Base-by-base conservation (phyloP, 371 early-diverging fungal genomes). In the Rhizopus sp. region DNA sequence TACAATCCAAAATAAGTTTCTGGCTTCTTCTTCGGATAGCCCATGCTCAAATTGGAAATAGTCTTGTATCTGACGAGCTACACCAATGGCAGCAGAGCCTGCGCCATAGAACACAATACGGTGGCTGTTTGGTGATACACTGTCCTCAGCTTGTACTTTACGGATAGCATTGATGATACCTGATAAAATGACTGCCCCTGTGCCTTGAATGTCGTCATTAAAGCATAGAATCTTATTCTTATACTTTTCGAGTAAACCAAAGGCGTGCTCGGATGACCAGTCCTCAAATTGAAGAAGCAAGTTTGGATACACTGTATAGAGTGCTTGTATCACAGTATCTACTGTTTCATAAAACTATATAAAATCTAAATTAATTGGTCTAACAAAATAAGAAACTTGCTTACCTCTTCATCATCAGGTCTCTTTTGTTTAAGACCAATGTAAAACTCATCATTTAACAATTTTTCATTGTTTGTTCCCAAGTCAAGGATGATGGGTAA, bases 231-330 rank as follows among this genome's bases (percentile, higher is more conserved):
- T 78, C 33, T 73, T 59, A 40, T 89, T 62, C 53, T 90, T 85
- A 70, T 92, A 90, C 49, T 80, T 77, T 10, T 83, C 75, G n/a
- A 91, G 60, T 15, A 92, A 64, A 5, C 82, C 90, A 69, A 91
- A 90, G 5, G 93, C 82, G 50, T 94, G 94, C 58, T 93, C 93
- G 7, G 91, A 87, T 8, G 92, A 90, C 72, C 93, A 96, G 64
- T 96, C 97, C 64, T 96, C 97, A 59, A 94, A 95, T 74, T 96
- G 97, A 38, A 96, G 84, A 16, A 96, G 65, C 53, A 94, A 50
- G 5, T 84, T 68, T n/a, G 94, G 94, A 78, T 89, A 91, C 9
- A 84, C 81, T 29, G 62, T 62, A 29, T 78, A 74, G 35, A 95
- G 70, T 9, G 91, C 84, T 33, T 69, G 63, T 56, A 96, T 71